These are phyloP conservation scores for Scheffersomyces parashehatae DNA, from an alignment of 1,139 yeast species.

Conservation along the genomic window DNA sequence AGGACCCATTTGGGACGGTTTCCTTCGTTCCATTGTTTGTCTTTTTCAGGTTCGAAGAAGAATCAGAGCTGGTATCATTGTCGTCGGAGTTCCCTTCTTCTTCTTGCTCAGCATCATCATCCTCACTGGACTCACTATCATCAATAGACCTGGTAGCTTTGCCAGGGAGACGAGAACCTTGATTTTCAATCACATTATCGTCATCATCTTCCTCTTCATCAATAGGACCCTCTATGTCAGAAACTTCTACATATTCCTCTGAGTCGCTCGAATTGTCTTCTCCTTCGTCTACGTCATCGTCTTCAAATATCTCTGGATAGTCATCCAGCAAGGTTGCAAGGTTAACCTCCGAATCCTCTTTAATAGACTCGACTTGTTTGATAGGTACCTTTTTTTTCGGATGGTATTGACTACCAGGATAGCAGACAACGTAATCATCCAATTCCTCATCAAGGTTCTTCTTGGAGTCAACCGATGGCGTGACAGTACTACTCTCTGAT, in stretches of 20 bases:
- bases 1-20: too few species aligned
- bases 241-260: conserved; percentile 8
- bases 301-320: conserved; percentile 5
- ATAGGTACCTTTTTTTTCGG: conserved; percentile 12
- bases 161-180: neutral
- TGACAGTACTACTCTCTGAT: neutral
- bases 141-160: too few species aligned
- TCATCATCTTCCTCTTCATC: conserved; percentile 11
- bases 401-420: conserved; percentile 26
- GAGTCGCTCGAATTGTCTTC: conserved; percentile 17
- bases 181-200: conserved; percentile 7
- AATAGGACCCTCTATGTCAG: conserved; percentile 2
- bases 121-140: conserved; percentile 4
- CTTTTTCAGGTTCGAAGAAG: too few species aligned
- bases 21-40: too few species aligned
- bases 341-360: conserved; percentile 4
- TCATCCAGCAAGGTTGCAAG: conserved; percentile 1
- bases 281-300: conserved; percentile 22
- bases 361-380: conserved; percentile 12
- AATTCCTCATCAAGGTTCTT: conserved; percentile 11
- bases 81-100: conserved; percentile 6
- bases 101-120: conserved; percentile 11
- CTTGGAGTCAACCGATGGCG: neutral
- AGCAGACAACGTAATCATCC: conserved; percentile 28
- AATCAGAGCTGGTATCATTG: too few species aligned